Conservation (phyloP, 2,329 filamentous ascomycete species). For the Pezicula radicicola region DNA sequence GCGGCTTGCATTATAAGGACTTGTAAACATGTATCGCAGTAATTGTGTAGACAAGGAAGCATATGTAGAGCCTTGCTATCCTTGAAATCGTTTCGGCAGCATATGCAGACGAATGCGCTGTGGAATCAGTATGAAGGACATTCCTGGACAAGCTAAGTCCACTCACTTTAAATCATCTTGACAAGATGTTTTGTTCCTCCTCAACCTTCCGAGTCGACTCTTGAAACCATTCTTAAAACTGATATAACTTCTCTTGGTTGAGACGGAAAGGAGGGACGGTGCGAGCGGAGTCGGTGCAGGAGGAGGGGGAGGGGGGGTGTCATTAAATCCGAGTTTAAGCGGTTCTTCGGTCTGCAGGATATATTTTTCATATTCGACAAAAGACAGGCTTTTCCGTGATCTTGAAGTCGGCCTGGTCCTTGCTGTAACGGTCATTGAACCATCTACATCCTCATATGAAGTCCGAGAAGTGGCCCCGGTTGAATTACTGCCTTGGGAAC, state of each 20-base stretch:
- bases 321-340: conserved; percentile 2
- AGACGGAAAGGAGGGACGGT: conserved; percentile 25
- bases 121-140: conserved; percentile 36
- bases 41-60: conserved; percentile 55
- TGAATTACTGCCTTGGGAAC: conserved; percentile 21
- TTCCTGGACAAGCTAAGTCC: background rate
- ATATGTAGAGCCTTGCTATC: conserved; percentile 41
- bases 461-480: conserved; percentile 25
- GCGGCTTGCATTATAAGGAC: conserved; percentile 52
- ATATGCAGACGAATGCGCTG: conserved; percentile 38
- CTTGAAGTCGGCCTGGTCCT: conserved; percentile 13
- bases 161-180: conserved; percentile 22
- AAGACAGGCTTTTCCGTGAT: conserved; percentile 20
- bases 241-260: conserved; percentile 21
- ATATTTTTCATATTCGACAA: conserved; percentile 27
- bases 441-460: conserved; percentile 16
- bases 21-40: conserved; percentile 52
- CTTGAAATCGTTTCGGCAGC: conserved; percentile 52
- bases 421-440: conserved; percentile 1
- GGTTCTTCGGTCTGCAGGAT: conserved; percentile 17
- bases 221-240: conserved; percentile 25
- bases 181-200: conserved; percentile 11
- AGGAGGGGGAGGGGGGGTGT: conserved; percentile 6
- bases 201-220: conserved; percentile 14
- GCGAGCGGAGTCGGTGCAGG: conserved; percentile 12